Evolutionary conservation across 148 eudicot genomes (phyloP), one percentile per base, ranked within the genome.

Genomic region (Simmondsia chinensis): DNA sequence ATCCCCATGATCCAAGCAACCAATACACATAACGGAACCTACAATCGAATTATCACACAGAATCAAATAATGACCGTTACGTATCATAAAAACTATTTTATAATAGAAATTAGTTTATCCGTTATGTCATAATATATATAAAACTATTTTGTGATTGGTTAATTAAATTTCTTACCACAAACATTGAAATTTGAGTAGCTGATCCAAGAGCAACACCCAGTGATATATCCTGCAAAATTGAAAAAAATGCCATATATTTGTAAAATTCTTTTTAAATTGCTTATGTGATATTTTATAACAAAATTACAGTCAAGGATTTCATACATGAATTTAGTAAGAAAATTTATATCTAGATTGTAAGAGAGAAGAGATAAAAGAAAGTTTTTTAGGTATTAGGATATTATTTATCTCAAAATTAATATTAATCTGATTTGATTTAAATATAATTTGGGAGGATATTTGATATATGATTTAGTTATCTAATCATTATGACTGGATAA

Each of bases 121-220:
- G n/a, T n/a, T n/a, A n/a, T n/a, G n/a, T n/a, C n/a, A 0, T 13
- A 30, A 5, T 16, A 12, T 2, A 32, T 16, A 20, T 11, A 47
- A 13, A 3, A 23, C 16, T 14, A 9, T 20, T 45, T 19, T 27
- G 22, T 14, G 22, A 40, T 0, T 1, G 46, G 12, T 30, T 35
- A 10, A 14, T 24, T n/a, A 20, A 25, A 13, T 49, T 22, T 9
- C 86, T 72, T 43, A 84, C 94, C 87, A 81, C 87, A 70, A 89
- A 89, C 77, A 84, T 47, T 15, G 93, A 65, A 25, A 89, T 84
- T 50, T 89, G 97, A 52, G 95, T 79, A 21, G 97, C 87, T 9
- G 95, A 89, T 26, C 95, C 97, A 2, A 89, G 54, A 61, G 95
- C 97, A 36, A 89, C 97, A 25, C 93, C 93, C 68, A 89, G 56